Base-by-base conservation (phyloP, 371 early-diverging fungal species). In the Rhizopus stolonifer region DNA sequence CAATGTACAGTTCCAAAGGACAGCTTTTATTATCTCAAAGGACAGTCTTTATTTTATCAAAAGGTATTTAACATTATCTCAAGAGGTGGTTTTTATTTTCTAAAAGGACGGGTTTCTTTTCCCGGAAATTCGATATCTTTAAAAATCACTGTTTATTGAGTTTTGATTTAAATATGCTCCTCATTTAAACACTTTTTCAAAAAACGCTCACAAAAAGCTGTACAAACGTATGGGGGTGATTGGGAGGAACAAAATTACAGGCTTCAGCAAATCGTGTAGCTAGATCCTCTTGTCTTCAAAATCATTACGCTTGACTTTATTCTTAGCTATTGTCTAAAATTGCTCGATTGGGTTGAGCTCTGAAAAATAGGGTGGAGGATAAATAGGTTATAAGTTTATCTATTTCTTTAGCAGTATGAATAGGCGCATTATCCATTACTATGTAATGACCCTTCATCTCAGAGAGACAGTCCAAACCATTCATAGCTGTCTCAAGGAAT, bases 401-500 rank as follows among this genome's bases (percentile, higher is more conserved):
- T 19, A 51, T 48, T 23, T 42, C n/a, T 21, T 46, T 8, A 40
- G 52, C 19, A 19, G 42, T 52, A 33, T 52, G 52, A 25, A 58
- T 58, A 15, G 49, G 52, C 10, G 48, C 52, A 25, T 52, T 58
- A 26, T 48, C 49, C 48, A 47, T 58, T 11, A 48, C 51, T 14
- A 50, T 55, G 43, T 58, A 52, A 34, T 52, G 43, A 14, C 59
- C 10, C 53, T 52, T 58, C 33, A 58, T 55, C 43, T 61, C 40
- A 33, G 34, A 46, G 43, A 50, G 18, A 32, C 48, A 46, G 32
- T 52, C 60, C 46, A 55, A 42, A 24, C 50, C 56, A 48, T 52
- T 34, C 52, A 61, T 61, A 46, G 43, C 52, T 51, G 49, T 50
- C 48, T 54, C 47, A 52, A 61, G 42, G 47, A 55, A 55, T 29